Conservation (phyloP, 2,329 filamentous ascomycete genomes). For the Cordyceps tenuipes region DNA sequence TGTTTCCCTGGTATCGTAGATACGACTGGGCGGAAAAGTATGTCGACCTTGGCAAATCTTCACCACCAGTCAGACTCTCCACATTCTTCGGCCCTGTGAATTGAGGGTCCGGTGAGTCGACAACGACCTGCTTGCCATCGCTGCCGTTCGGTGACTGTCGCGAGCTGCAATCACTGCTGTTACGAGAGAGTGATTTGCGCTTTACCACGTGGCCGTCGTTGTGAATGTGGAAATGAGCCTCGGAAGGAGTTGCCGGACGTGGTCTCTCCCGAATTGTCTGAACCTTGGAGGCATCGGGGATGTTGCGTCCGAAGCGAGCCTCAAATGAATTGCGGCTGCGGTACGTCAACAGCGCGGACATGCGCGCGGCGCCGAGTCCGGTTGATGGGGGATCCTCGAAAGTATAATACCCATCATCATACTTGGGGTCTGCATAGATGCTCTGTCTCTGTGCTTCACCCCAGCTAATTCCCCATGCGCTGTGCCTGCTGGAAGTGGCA, state of each 20-base stretch:
- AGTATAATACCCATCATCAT: slow-evolving; percentile 90
- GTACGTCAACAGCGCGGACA: slow-evolving; percentile 94
- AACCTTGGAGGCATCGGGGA: slow-evolving; percentile 71
- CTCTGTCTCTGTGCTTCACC: slow-evolving; percentile 81
- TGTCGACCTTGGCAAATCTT: slow-evolving; percentile 53
- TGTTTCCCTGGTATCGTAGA: slow-evolving; percentile 88
- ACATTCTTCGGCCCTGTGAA: slow-evolving; percentile 56
- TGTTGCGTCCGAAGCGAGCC: slow-evolving; percentile 87
- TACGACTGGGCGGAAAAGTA: slow-evolving; percentile 99
- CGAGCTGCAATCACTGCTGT: slow-evolving; percentile 29
- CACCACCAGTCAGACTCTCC: slow-evolving; percentile 40
- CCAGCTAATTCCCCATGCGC: slow-evolving; percentile 88
- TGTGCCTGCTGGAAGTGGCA: slow-evolving; percentile 75
- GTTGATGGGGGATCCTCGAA: slow-evolving; percentile 80
- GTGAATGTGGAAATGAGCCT: slow-evolving; percentile 72
- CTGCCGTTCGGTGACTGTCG: slow-evolving; percentile 16
- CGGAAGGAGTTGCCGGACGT: slow-evolving; percentile 52
- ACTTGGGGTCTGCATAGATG: slow-evolving; percentile 98
- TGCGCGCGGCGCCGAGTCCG: slow-evolving; percentile 86
- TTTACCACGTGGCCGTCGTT: slow-evolving; percentile 70
- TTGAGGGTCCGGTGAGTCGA: slow-evolving; percentile 46
- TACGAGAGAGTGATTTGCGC: slow-evolving; percentile 40
- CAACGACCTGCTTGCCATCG: slow-evolving; percentile 18
- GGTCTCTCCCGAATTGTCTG: slow-evolving; percentile 71
- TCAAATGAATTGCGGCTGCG: slow-evolving; percentile 96